These are phyloP conservation scores for Digitaria exilis DNA, from an alignment of 202 grass and related monocot genomes.

Conservation along the genomic window DNA sequence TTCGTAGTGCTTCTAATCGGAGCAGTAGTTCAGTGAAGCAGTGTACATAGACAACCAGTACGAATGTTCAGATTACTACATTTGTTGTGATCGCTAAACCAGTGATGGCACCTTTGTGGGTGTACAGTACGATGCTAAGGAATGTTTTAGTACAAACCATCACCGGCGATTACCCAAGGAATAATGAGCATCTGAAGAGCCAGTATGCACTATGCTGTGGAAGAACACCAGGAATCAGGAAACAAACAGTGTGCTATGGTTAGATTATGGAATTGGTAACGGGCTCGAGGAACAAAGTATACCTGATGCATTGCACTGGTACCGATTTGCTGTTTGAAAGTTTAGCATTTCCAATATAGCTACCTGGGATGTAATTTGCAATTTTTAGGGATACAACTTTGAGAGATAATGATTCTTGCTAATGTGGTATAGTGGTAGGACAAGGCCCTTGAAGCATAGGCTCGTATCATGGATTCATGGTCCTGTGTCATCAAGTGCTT, in stretches of 20 bases:
- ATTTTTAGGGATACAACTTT: neutral
- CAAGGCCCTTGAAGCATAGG: neutral
- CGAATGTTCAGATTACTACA: neutral
- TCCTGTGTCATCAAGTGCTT: neutral
- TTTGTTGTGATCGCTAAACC: neutral
- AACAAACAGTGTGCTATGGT: neutral
- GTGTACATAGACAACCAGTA: neutral
- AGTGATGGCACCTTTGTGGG: neutral
- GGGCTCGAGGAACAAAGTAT: neutral
- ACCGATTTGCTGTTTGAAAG: neutral
- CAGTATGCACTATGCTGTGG: neutral
- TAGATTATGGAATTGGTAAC: neutral
- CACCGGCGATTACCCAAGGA: too few relatives aligned
- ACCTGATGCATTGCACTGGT: neutral
- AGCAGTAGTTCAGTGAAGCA: neutral
- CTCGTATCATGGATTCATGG: neutral
- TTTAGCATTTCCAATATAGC: neutral
- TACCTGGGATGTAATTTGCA: neutral
- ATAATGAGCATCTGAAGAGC: neutral
- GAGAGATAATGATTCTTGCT: neutral
- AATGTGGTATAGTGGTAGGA: neutral
- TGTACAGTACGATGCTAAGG: neutral
- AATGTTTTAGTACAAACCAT: neutral
- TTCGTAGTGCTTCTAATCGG: neutral
- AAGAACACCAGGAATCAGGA: too few relatives aligned